These are phyloP conservation scores for Selenicereus undatus DNA, from an alignment of 148 eudicot species.

Conservation along the genomic window DNA sequence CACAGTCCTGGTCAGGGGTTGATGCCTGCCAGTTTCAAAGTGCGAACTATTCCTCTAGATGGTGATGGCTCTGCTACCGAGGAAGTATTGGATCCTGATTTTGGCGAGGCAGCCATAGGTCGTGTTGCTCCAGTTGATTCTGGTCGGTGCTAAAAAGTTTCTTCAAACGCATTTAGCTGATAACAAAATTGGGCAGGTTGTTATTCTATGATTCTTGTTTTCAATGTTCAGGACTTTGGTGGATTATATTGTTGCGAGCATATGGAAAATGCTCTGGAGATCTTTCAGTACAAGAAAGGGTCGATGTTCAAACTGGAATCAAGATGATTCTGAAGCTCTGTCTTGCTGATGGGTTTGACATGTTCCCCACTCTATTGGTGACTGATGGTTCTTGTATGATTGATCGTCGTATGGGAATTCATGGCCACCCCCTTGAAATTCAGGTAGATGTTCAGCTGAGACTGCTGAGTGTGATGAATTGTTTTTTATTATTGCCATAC, in stretches of 20 bases:
- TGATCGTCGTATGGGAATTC: constrained; percentile 91
- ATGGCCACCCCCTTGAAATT: constrained; percentile 85
- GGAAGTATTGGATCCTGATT: constrained; percentile 66
- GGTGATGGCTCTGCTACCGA: constrained; percentile 63
- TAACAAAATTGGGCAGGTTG: not conserved
- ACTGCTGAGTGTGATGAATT: not conserved
- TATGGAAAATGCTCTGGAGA: constrained; percentile 81
- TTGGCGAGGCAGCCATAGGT: constrained; percentile 86
- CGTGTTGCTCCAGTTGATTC: constrained; percentile 94
- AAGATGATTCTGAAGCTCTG: constrained; percentile 73
- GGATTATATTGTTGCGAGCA: constrained; percentile 79
- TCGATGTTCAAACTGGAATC: constrained; percentile 83
- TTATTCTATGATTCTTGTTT: constrained; percentile 14
- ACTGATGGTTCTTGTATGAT: constrained; percentile 94
- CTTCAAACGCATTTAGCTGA: not conserved
- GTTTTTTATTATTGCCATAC: not conserved
- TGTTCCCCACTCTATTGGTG: constrained; percentile 78
- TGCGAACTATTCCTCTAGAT: constrained; percentile 54
- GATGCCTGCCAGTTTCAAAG: constrained; percentile 79
- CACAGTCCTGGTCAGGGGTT: constrained; percentile 77
- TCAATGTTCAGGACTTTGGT: constrained; percentile 63
- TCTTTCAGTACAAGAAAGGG: constrained; percentile 69
- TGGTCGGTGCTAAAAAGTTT: constrained; percentile 35
- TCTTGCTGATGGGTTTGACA: constrained; percentile 82
- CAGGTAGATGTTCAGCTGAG: constrained; percentile 37